Evolutionary conservation across 2,329 filamentous ascomycete species (phyloP), one percentile per base, ranked within the genome.

Genomic region (Ophioceras dolichostomum): DNA sequence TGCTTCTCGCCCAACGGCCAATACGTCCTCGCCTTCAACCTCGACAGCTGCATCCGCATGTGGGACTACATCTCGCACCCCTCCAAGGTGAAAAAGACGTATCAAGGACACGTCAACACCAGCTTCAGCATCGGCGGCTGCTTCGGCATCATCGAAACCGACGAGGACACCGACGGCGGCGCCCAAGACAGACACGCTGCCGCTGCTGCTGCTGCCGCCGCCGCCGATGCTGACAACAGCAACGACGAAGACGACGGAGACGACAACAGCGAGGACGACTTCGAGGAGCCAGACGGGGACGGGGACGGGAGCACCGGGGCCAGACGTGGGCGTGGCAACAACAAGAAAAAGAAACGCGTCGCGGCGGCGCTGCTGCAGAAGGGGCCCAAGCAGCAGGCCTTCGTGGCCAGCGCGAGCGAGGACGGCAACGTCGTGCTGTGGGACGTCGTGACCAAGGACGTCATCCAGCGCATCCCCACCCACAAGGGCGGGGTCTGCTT

Each of bases 1-100:
- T 82, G 82, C 53, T 98, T 98, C 63, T 83, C 83, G 5, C 89
- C 91, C 3, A 98, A 98, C 53, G 89, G 91, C 14, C 87, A 84
- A 45, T 95, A 83, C 54, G 81, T 98, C 38, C 72, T 96, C 3
- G 89, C 91, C 10, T 94, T 83, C 59, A 94, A 85, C 44, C 70
- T 95, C 46, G 91, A 98, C 62, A 83, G 79, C 42, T 89, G 83
- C 53, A 73, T 98, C 33, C 78, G 91, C 2, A 65, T 98, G 17
- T 98, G 91, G 91, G 84, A 95, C 57, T 98, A 96, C 54, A 82
- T 94, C 8, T 77, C 86, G 27, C 89, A 89, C 7, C 50, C 49
- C 17, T 49, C 45, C 27, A 77, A 79, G 20, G 91, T 91, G 48
- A 81, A 94, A 51, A 98, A 98, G 68, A 98, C 91, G 12, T 98